phyloP scores from a whole-genome alignment of 345 rosid species.

The Durio zibethinus region DNA sequence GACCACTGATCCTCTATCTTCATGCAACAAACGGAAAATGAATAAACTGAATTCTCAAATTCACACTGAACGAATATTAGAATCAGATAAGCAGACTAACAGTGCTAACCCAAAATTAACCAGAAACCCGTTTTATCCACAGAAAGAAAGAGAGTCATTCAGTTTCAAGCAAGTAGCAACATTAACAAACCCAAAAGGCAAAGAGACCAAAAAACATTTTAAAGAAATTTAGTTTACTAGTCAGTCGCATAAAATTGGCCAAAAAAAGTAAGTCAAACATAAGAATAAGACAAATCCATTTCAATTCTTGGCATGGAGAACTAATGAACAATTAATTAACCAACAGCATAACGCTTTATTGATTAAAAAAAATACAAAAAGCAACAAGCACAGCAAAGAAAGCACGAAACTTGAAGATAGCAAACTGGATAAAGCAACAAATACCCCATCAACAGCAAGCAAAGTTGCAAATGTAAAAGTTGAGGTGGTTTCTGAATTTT shows the following conservation, averaged over 20 bases:
- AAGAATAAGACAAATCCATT: background rate
- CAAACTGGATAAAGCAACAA: slow-evolving; percentile 7
- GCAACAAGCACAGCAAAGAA: slow-evolving; percentile 1
- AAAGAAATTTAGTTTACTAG: background rate
- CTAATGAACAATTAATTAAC: slow-evolving; percentile 7
- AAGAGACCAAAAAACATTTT: slow-evolving; percentile 1
- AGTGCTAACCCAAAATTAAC: background rate
- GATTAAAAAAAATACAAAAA: background rate
- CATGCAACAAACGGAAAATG: slow-evolving; percentile 10
- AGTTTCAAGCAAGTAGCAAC: slow-evolving; percentile 11
- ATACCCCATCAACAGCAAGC: slow-evolving; percentile 4
- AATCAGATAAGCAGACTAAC: no score
- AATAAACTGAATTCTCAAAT: background rate
- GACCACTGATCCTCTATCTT: slow-evolving; percentile 25
- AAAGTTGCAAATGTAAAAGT: slow-evolving; percentile 8
- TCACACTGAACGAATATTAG: no score
- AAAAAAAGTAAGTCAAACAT: no score
- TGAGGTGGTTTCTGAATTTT: slow-evolving; percentile 18
- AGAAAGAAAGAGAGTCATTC: background rate
- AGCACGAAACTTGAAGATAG: slow-evolving; percentile 4
- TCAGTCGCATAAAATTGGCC: background rate
- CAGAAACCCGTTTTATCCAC: background rate
- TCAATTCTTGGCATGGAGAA: slow-evolving; percentile 12
- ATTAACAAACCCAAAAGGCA: background rate
- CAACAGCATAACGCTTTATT: background rate